Percentiles rank a stretch among this genome's conserved stretches.
phyloP scores from a whole-genome alignment of 2,329 filamentous ascomycete species.

The Aspergillus clavatus region DNA sequence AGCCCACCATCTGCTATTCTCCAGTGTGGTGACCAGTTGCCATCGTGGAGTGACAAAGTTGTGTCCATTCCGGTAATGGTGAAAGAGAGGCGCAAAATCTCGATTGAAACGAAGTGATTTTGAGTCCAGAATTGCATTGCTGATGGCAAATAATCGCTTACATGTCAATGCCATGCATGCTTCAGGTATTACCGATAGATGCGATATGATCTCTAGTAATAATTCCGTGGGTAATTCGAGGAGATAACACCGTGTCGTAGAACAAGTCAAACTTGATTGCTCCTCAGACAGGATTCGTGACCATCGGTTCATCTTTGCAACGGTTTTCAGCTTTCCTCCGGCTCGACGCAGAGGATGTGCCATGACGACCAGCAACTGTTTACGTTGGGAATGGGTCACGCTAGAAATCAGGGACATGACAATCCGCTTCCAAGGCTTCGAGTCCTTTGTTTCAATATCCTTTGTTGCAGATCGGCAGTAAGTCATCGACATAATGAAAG shows the following conservation, averaged over 20 bases:
- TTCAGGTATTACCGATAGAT: conserved; percentile 32
- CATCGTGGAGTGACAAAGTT: conserved; percentile 35
- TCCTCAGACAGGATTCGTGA: conserved; percentile 13
- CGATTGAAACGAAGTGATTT: conserved; percentile 34
- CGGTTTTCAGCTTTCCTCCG: conserved; percentile 26
- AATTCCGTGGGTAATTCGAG: conserved; percentile 37
- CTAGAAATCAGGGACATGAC: conserved; percentile 1
- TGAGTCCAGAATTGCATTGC: conserved; percentile 24
- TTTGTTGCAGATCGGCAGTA: conserved; percentile 9
- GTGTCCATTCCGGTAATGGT: conserved; percentile 36
- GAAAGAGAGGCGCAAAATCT: conserved; percentile 38
- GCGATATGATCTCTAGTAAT: conserved; percentile 34
- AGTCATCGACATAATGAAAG: conserved; percentile 13
- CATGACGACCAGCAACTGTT: conserved; percentile 18
- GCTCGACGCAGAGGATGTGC: conserved; percentile 27
- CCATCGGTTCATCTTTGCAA: conserved; percentile 28
- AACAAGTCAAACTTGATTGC: conserved; percentile 13
- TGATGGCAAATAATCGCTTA: conserved; percentile 34
- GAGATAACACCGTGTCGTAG: conserved; percentile 25
- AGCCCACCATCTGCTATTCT: conserved; percentile 31
- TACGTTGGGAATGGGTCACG: conserved; percentile 14
- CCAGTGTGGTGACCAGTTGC: conserved; percentile 34
- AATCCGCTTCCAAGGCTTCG: conserved; percentile 8
- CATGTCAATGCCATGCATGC: conserved; percentile 37
- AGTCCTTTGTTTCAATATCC: conserved; percentile 5